These are phyloP conservation scores for Epichloe sibirici DNA, from an alignment of 2,329 filamentous ascomycete genomes.

Conservation along the genomic window DNA sequence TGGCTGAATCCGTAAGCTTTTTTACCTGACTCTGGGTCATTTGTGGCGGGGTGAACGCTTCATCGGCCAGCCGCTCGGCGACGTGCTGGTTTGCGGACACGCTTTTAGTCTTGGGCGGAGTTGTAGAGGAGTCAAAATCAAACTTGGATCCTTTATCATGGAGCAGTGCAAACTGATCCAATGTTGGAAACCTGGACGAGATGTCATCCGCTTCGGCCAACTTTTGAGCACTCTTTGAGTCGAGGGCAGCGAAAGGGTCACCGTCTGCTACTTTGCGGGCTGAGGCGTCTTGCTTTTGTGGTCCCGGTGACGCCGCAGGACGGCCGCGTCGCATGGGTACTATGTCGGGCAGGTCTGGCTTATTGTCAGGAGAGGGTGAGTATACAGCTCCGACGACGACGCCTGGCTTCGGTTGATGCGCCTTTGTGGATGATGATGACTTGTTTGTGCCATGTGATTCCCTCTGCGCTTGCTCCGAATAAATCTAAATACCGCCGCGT, in stretches of 20 bases:
- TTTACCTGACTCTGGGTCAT: constrained; percentile 5
- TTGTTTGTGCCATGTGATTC: constrained; percentile 36
- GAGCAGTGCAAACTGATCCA: constrained; percentile 85
- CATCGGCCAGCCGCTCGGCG: constrained; percentile 67
- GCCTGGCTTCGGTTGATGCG: constrained; percentile 39
- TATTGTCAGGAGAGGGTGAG: constrained; percentile 58
- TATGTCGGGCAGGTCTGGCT: constrained; percentile 72
- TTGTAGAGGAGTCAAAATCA: constrained; percentile 55
- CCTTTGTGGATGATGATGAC: constrained; percentile 31
- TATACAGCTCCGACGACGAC: constrained; percentile 68
- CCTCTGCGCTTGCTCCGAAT: constrained; percentile 49
- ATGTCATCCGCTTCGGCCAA: constrained; percentile 58
- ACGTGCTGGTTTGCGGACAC: constrained; percentile 48
- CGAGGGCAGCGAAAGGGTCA: constrained; percentile 86
- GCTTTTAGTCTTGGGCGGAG: constrained; percentile 37
- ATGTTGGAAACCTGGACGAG: constrained; percentile 71
- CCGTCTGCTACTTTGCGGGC: constrained; percentile 53
- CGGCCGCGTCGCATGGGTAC: constrained; percentile 88
- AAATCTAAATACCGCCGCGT: constrained; percentile 44
- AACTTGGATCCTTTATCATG: constrained; percentile 78
- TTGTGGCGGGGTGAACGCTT: constrained; percentile 55
- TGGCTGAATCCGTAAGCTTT: constrained; percentile 11
- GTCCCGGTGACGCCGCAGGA: constrained; percentile 26
- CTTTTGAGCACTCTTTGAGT: constrained; percentile 41
- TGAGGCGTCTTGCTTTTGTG: constrained; percentile 41